phyloP scores from a whole-genome alignment of 345 rosid species.

The Carallia pectinifolia region DNA sequence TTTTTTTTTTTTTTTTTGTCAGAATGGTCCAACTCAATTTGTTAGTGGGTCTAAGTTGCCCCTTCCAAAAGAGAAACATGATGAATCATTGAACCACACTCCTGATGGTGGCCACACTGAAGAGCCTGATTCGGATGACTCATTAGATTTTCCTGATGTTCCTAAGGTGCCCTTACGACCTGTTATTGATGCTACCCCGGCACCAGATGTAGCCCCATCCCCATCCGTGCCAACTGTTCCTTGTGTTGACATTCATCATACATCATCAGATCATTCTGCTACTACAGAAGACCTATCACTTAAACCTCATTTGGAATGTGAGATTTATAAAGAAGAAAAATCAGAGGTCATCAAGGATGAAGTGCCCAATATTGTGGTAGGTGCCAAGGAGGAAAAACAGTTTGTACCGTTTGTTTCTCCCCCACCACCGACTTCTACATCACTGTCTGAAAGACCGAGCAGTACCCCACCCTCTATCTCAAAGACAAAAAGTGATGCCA shows the following conservation, averaged over 20 bases:
- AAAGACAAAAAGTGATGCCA: constrained; percentile 37
- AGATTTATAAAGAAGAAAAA: constrained; percentile 30
- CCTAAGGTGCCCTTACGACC: constrained; percentile 54
- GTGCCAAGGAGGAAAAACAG: constrained; percentile 48
- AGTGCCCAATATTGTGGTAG: constrained; percentile 20
- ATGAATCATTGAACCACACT: constrained; percentile 39
- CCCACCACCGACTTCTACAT: constrained; percentile 38
- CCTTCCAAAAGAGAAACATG: constrained; percentile 63
- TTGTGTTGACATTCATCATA: constrained; percentile 27
- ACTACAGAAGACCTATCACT: constrained; percentile 25
- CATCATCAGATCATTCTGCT: constrained; percentile 29
- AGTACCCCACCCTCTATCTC: constrained; percentile 23
- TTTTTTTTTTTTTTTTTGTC: constrained; percentile 9
- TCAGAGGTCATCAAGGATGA: constrained; percentile 33
- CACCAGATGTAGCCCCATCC: constrained; percentile 32
- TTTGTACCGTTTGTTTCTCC: constrained; percentile 60
- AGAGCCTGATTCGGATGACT: constrained; percentile 58
- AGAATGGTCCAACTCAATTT: constrained; percentile 81
- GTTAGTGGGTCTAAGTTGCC: constrained; percentile 74
- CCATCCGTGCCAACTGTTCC: constrained; percentile 21
- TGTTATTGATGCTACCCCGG: constrained; percentile 33
- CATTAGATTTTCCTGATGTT: constrained; percentile 72
- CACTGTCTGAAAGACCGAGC: constrained; percentile 24
- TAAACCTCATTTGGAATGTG: constrained; percentile 35
- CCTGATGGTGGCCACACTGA: constrained; percentile 34